A percentile compares a stretch with the other conserved stretches of the same genome.
phyloP scores from a whole-genome alignment of 2,329 filamentous ascomycete genomes.

The Fusarium goolgardi region DNA sequence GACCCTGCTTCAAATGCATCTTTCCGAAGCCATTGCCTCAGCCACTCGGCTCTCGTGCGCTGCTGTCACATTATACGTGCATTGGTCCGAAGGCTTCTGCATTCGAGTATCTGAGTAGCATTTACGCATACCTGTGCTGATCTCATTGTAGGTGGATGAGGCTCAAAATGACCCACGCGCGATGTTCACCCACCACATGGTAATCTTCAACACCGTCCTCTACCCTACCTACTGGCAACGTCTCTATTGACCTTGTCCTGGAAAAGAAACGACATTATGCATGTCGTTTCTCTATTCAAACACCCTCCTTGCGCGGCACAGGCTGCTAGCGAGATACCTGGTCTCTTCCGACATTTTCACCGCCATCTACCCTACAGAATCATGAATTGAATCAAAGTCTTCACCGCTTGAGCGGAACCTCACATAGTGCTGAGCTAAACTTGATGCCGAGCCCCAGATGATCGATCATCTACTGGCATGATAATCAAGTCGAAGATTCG shows the following conservation, averaged over 20 bases:
- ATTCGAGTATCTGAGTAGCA: not conserved
- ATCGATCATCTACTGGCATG: conserved; percentile 46
- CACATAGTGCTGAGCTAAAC: conserved; percentile 36
- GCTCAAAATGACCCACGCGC: conserved; percentile 21
- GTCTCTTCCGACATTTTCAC: conserved; percentile 37
- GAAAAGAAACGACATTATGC: not conserved
- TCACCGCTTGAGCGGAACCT: conserved; percentile 44
- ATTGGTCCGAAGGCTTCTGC: not conserved
- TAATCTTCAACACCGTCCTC: not conserved
- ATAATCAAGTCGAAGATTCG: conserved; percentile 30
- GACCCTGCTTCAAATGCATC: not conserved
- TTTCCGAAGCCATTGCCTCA: not conserved
- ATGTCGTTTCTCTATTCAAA: conserved; percentile 16
- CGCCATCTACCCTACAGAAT: conserved; percentile 45
- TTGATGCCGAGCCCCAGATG: conserved; percentile 39
- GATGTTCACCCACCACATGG: conserved; percentile 12
- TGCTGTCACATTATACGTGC: not conserved
- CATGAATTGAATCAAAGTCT: conserved; percentile 20
- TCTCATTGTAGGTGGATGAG: conserved; percentile 5
- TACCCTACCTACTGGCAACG: conserved; percentile 2
- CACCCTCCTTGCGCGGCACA: conserved; percentile 30
- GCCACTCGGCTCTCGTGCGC: not conserved
- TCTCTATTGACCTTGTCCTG: not conserved
- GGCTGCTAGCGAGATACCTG: conserved; percentile 13
- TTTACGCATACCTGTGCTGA: not conserved